Percentiles rank a stretch among this genome's conserved stretches.
Evolutionary conservation across 1,284 basidiomycete genomes (phyloP).

Genomic region (Ganoderma multipileum): DNA sequence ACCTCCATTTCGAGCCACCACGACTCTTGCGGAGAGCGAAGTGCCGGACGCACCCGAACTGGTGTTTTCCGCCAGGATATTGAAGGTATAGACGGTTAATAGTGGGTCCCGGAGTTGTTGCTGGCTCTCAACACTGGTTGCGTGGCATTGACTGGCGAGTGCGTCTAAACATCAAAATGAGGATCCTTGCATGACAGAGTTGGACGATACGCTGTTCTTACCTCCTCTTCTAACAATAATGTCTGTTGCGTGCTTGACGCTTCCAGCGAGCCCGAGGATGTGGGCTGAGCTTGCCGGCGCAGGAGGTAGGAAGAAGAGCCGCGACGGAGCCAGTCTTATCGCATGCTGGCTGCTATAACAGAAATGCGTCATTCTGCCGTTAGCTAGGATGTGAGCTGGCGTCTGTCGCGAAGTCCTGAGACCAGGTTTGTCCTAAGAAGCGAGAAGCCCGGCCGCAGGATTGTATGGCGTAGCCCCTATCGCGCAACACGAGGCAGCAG

Average conservation of each 20-base stretch:
- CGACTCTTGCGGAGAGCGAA: constrained; percentile 9
- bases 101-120: not conserved
- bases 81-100: not conserved
- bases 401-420: not conserved
- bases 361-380: not conserved
- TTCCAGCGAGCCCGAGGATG: not conserved
- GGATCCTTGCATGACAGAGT: not conserved
- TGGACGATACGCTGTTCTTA: not conserved
- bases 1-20: constrained; percentile 22
- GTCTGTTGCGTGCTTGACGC: not conserved
- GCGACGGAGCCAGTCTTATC: not conserved
- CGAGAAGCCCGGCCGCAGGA: constrained; percentile 6
- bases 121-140: not conserved
- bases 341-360: not conserved
- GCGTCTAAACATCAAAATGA: constrained; percentile 7
- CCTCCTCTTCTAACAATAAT: not conserved
- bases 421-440: constrained; percentile 18
- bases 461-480: constrained; percentile 25
- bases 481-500: constrained; percentile 20
- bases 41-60: constrained; percentile 7
- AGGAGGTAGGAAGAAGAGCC: not conserved
- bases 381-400: not conserved
- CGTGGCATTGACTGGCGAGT: not conserved
- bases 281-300: not conserved
- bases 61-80: constrained; percentile 1